A percentile compares a stretch with the other conserved stretches of the same genome.
These are phyloP conservation scores for Fusarium poae DNA, from an alignment of 2,329 filamentous ascomycete genomes.

Conservation along the genomic window DNA sequence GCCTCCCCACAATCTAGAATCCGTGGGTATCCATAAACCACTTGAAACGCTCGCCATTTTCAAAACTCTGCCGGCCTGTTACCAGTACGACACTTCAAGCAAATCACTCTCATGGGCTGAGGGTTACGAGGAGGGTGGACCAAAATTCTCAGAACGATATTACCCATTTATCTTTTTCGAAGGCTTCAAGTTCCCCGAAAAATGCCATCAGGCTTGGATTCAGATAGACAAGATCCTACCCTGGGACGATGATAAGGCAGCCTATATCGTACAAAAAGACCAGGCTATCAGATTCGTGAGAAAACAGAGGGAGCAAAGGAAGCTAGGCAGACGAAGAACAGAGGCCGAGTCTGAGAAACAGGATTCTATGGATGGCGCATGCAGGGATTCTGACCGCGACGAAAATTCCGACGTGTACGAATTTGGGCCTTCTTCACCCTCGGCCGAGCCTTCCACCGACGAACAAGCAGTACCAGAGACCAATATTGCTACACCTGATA, in stretches of 20 bases:
- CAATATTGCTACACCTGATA: background rate
- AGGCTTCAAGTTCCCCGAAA: conserved; percentile 21
- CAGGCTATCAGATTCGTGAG: conserved; percentile 17
- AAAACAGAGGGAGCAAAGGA: background rate
- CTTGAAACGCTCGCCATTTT: conserved; percentile 21
- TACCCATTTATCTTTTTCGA: conserved; percentile 44
- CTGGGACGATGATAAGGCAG: background rate
- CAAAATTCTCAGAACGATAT: conserved; percentile 2
- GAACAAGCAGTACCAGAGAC: background rate
- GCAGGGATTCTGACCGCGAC: background rate
- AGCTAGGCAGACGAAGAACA: background rate
- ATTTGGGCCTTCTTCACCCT: background rate
- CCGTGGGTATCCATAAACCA: conserved; percentile 2
- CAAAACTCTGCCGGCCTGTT: conserved; percentile 26
- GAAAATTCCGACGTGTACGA: background rate
- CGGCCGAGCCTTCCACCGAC: background rate
- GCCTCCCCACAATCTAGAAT: conserved; percentile 21
- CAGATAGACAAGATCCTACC: conserved; percentile 2
- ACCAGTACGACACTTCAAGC: conserved; percentile 24
- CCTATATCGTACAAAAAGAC: background rate
- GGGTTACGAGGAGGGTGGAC: conserved; percentile 26
- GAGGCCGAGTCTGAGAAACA: background rate
- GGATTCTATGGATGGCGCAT: background rate
- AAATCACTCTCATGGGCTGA: conserved; percentile 17
- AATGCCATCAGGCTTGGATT: conserved; percentile 35